Evolutionary conservation across 2,329 filamentous ascomycete species (phyloP), one percentile per base, ranked within the genome.

Genomic region (Metarhizium brunneum): DNA sequence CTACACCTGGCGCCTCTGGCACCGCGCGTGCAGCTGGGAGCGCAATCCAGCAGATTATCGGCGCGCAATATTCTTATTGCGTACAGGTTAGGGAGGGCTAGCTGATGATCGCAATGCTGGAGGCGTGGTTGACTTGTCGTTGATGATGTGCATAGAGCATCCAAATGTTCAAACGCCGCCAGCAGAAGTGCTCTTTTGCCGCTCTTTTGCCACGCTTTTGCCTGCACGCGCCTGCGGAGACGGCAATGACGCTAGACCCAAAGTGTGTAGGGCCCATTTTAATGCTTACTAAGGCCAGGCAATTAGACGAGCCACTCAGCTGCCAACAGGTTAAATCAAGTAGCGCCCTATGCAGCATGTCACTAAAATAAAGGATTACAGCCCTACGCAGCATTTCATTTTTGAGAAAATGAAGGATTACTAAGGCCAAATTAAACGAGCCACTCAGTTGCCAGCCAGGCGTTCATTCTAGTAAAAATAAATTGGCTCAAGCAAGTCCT

Each of bases 21-120:
- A 68, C 66, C 65, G 62, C 63, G 63, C 62, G 62, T 61, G 66
- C 67, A 66, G 69, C 64, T 64, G 63, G 58, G 54, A 59, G 61
- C 62, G 52, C 60, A 56, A 61, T 61, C 61, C 59, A 54, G 53
- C 56, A 60, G 57, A 58, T 62, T 43, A 52, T 57, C 58, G 56
- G 57, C 59, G 48, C 35, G 47, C 36, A 25, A 45, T 16, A 20
- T 36, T 3, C 32, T 30, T 35, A 30, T 48, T 52, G 13, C 10
- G 11, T 29, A 38, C 10, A 43, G 20, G 36, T 43, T 52, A 30
- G 10, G 25, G 18, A 52, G 40, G 32, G 43, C 43, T 30, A 30
- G 16, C 10, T 13, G 35, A 57, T 50, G 49, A 54, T 51, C 52
- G 55, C 47, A 52, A 36, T 45, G 38, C 32, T 36, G 45, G 55